A percentile compares a stretch with the other conserved stretches of the same genome.
phyloP scores from a whole-genome alignment of 805 yeast genomes.

The Sugiyamaella qingdaonensis region DNA sequence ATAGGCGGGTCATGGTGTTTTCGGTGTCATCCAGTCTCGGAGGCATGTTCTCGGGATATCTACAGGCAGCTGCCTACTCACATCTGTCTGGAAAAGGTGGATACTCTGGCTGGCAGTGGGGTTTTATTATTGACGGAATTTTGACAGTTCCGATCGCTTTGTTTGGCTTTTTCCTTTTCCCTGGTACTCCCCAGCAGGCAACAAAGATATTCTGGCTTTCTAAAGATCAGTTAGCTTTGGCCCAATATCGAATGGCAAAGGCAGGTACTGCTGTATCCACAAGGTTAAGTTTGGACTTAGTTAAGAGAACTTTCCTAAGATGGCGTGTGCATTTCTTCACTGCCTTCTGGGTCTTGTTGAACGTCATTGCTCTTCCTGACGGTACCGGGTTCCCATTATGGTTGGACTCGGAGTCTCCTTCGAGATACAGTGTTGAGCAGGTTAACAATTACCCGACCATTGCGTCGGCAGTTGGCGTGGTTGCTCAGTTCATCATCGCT shows the following conservation, averaged over 20 bases:
- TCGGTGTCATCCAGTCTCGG: constrained; percentile 40
- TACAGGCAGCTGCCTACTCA: constrained; percentile 42
- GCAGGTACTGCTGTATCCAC: constrained; percentile 28
- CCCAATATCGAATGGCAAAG: constrained; percentile 28
- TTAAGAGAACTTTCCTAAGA: constrained; percentile 25
- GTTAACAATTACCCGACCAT: constrained; percentile 41
- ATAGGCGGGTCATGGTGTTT: constrained; percentile 40
- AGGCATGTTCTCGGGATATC: constrained; percentile 42
- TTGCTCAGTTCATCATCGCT: constrained; percentile 38
- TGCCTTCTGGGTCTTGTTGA: constrained; percentile 36
- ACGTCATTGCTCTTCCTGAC: constrained; percentile 40
- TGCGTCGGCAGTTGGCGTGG: constrained; percentile 40
- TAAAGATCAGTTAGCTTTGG: constrained; percentile 31
- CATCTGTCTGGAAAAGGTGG: constrained; percentile 42
- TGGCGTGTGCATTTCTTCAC: constrained; percentile 35
- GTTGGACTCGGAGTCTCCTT: constrained; percentile 31
- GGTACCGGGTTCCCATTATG: constrained; percentile 41
- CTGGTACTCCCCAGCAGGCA: constrained; percentile 48
- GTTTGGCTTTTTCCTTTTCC: constrained; percentile 41
- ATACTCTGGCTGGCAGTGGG: constrained; percentile 46
- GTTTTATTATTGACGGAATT: constrained; percentile 55
- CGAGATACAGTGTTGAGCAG: constrained; percentile 33
- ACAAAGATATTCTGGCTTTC: constrained; percentile 29
- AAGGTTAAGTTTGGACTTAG: constrained; percentile 20
- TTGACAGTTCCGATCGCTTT: constrained; percentile 40